Evolutionary conservation across 768 basidiomycete genomes (phyloP).

Genomic region (Tulasnella sp.): DNA sequence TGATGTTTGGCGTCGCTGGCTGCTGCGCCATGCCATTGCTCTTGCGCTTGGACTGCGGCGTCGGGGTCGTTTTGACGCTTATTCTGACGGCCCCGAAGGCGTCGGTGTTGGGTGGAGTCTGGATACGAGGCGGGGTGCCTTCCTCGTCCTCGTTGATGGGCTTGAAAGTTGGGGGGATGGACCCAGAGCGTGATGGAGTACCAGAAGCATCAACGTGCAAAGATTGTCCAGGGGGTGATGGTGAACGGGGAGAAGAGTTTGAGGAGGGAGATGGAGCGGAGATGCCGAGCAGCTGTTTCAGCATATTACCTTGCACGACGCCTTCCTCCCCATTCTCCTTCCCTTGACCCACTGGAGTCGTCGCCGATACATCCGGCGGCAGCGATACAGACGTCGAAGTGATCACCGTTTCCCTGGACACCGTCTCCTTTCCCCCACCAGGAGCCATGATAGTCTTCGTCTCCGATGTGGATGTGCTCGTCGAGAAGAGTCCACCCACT

Average conservation of each 20-base stretch:
- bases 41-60: not conserved
- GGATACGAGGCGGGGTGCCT: conserved; percentile 1
- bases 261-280: not conserved
- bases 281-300: conserved; percentile 10
- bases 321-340: not conserved
- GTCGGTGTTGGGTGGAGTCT: not conserved
- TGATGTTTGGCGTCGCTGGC: too few species aligned
- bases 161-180: conserved; percentile 3
- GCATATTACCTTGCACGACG: conserved; percentile 5
- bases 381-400: not conserved
- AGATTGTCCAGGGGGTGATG: not conserved
- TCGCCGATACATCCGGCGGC: not conserved
- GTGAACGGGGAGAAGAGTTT: not conserved
- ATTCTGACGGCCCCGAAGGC: not conserved
- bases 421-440: not conserved
- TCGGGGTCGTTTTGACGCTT: not conserved
- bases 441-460: not conserved
- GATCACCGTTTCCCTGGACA: not conserved
- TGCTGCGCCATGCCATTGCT: not conserved
- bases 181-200: not conserved
- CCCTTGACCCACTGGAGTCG: too few species aligned
- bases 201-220: not conserved
- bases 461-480: not conserved
- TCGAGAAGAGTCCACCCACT: not conserved
- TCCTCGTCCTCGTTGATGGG: conserved; percentile 14